Base-by-base conservation (phyloP, 1,139 yeast species). In the Nadsonia starkeyi-henricii region DNA sequence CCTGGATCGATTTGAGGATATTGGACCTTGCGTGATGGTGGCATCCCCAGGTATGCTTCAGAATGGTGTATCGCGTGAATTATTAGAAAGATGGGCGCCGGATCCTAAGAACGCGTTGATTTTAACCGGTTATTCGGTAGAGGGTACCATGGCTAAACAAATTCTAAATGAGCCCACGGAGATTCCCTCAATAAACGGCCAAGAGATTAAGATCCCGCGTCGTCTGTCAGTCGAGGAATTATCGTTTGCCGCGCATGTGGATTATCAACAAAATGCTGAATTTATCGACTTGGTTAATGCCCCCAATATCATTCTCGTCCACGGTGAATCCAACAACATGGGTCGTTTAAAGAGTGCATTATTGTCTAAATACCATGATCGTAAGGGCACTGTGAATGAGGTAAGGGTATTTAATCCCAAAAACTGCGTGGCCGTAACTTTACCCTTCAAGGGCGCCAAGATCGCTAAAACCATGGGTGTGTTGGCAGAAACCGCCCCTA, bases 31-130 rank as follows among this genome's bases (percentile, higher is more conserved):
- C 57, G 98, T 91, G 36, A 91, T 93, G 66, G 78, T 91, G 42
- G 98, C 98, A 0, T 79, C 95, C 44, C 99, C 98, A 0, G 98
- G 99, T 63, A 91, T 91, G 98, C 71, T 91, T 47, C 98, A 91
- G 62, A 89, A 85, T 59, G 98, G 98, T 54, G 81, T 89, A 2
- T 88, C 96, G 0, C 74, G 99, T 58, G 94, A 85, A 56, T 71
- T 91, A 44, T 71, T 91, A 42, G 99, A 91, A 61, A 78, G 83
- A 62, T 91, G 99, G 99, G 91, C 95, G 1, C 98, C 98, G 0
- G 98, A 91, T 59, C 85, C 94, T 2, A 83, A 86, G 59, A 91
- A 91, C 58, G 73, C 94, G 1, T 80, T 88, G 28, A 77, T 91
- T 37, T 68, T 91, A 63, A 93, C 99, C 0, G 99, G 99, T 68